These are phyloP conservation scores for Plasmodium yoelii DNA, from an alignment of 169 alveolate genomes.

Conservation along the genomic window DNA sequence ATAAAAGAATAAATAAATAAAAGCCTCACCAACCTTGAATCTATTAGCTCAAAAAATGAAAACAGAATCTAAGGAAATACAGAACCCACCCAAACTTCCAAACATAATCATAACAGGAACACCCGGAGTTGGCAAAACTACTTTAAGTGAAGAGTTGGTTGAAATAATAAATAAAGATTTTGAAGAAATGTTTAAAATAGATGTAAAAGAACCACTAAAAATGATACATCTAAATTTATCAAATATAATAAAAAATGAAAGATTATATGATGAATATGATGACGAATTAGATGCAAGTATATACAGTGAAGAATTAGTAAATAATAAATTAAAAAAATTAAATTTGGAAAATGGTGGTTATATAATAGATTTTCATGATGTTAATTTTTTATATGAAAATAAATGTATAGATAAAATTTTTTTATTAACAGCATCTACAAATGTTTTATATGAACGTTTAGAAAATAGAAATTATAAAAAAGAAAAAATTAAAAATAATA, in stretches of 20 bases:
- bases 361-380: slow-evolving; percentile 83
- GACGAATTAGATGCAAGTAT: slow-evolving; percentile 83
- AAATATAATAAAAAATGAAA: slow-evolving; percentile 78
- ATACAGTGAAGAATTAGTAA: slow-evolving; percentile 77
- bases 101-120: slow-evolving; percentile 84
- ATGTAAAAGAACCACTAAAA: slow-evolving; percentile 3
- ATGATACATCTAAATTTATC: slow-evolving; percentile 79
- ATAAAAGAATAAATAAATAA: too few relatives aligned
- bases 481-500: slow-evolving; percentile 78
- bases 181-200: neutral
- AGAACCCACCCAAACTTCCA: slow-evolving; percentile 1
- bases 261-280: slow-evolving; percentile 80
- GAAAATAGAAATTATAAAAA: slow-evolving; percentile 78
- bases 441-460: slow-evolving; percentile 68
- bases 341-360: slow-evolving; percentile 69
- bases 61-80: too few relatives aligned
- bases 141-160: slow-evolving; percentile 71
- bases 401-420: slow-evolving; percentile 38
- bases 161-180: slow-evolving; percentile 28
- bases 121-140: slow-evolving; percentile 85
- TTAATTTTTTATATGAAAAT: slow-evolving; percentile 77
- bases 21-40: too few relatives aligned
- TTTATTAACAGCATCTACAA: slow-evolving; percentile 27
- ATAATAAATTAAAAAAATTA: slow-evolving; percentile 48
- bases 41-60: too few relatives aligned